phyloP scores from a whole-genome alignment of 2,329 filamentous ascomycete genomes.

The Exophiala oligosperma region DNA sequence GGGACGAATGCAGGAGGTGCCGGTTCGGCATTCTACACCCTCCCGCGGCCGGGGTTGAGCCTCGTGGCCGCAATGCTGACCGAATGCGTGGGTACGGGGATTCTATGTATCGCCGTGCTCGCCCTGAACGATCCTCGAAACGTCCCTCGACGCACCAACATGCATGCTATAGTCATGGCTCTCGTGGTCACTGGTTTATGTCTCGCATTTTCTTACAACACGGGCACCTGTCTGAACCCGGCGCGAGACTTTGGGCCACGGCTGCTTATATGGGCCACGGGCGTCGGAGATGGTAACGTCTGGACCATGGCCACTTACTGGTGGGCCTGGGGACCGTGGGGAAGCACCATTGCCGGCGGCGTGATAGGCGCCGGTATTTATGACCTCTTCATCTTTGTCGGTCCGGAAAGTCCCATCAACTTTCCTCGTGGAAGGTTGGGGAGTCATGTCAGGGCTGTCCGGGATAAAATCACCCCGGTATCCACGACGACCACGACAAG shows the following conservation, averaged over 20 bases:
- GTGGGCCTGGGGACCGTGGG: constrained; percentile 39
- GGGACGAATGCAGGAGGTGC: constrained; percentile 22
- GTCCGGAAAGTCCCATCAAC: constrained; percentile 40
- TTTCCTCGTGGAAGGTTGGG: constrained; percentile 8
- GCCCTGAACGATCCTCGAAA: constrained; percentile 44
- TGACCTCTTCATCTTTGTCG: constrained; percentile 38
- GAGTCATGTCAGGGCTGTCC: too few species aligned
- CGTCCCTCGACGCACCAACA: constrained; percentile 44
- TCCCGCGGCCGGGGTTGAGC: constrained; percentile 28
- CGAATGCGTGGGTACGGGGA: constrained; percentile 36
- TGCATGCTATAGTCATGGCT: constrained; percentile 45
- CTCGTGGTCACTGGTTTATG: constrained; percentile 38
- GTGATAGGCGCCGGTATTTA: constrained; percentile 36
- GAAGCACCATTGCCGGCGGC: constrained; percentile 34
- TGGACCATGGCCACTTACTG: constrained; percentile 32
- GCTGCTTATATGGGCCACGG: constrained; percentile 34
- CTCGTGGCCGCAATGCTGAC: constrained; percentile 37
- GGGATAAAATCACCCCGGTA: too few species aligned
- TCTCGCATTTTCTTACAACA: constrained; percentile 37
- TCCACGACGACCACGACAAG: too few species aligned
- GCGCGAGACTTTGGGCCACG: constrained; percentile 37
- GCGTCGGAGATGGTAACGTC: constrained; percentile 31
- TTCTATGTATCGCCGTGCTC: constrained; percentile 34
- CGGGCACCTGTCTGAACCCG: constrained; percentile 37
- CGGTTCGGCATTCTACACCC: constrained; percentile 32